Evolutionary conservation across 805 yeast species (phyloP).

Genomic region (Zygosaccharomyces gambellarensis): DNA sequence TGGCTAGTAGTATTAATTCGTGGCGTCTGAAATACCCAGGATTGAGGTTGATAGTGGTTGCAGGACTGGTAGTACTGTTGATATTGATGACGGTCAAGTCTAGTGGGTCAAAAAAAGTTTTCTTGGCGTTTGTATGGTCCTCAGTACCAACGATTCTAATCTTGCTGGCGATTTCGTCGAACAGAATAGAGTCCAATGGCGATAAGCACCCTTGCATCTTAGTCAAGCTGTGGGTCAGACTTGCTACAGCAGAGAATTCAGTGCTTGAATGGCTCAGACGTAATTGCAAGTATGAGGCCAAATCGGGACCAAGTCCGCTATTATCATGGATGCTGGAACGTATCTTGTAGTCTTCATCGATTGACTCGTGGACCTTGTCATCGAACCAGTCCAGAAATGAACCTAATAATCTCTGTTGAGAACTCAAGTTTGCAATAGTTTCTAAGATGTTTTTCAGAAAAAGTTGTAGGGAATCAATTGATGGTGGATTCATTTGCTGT

Average conservation of each 20-base stretch:
- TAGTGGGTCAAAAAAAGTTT: background rate
- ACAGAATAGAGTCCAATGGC: background rate
- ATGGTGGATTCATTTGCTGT: constrained; percentile 1
- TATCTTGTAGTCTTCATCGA: constrained; percentile 21
- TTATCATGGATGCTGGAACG: constrained; percentile 6
- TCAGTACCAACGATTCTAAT: background rate
- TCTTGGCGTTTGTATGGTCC: background rate
- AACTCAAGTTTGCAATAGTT: constrained; percentile 11
- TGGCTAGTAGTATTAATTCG: background rate
- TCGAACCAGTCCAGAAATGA: constrained; percentile 21
- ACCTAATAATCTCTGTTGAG: constrained; percentile 13
- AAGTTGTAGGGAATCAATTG: constrained; percentile 8
- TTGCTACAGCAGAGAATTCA: background rate
- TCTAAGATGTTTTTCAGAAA: constrained; percentile 11
- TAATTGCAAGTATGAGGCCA: constrained; percentile 9
- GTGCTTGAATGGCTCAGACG: background rate
- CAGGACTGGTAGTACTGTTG: background rate
- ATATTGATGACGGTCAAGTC: background rate
- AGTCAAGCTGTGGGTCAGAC: background rate
- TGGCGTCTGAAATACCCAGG: background rate
- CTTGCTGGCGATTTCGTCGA: background rate
- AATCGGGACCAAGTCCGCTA: constrained; percentile 7
- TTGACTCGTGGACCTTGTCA: constrained; percentile 17
- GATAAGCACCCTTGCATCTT: background rate
- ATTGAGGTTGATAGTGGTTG: background rate